Evolutionary conservation across 331 rosid genomes (phyloP).

Genomic region (Spiraea crenata): DNA sequence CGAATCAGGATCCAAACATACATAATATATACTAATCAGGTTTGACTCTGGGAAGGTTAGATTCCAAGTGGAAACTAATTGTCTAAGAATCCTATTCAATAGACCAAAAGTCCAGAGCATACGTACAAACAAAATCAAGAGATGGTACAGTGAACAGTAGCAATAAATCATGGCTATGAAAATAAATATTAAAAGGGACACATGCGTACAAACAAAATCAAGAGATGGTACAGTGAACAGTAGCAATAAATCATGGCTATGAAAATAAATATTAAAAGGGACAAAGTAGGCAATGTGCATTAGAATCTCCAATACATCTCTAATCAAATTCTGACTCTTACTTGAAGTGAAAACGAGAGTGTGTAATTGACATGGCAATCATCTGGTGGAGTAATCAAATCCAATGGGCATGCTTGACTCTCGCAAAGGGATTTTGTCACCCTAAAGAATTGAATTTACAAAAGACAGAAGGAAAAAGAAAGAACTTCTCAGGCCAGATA

Average conservation of each 20-base stretch:
- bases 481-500: conserved; percentile 12
- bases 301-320: conserved; percentile 8
- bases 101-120: background rate
- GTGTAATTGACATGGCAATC: conserved; percentile 98
- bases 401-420: conserved; percentile 74
- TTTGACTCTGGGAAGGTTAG: background rate
- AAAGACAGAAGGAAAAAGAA: conserved; percentile 6
- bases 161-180: background rate
- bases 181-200: background rate
- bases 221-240: background rate
- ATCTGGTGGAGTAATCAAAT: conserved; percentile 97
- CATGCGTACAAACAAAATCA: no score
- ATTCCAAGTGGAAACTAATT: background rate
- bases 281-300: background rate
- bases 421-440: conserved; percentile 79
- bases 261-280: background rate
- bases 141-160: background rate
- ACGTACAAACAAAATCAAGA: background rate
- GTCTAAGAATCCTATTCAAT: background rate
- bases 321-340: conserved; percentile 42
- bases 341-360: conserved; percentile 94
- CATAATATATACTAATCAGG: background rate
- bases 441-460: conserved; percentile 49
- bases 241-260: background rate
- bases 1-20: background rate